These are phyloP conservation scores for Colletotrichum sp. DNA, from an alignment of 2,329 filamentous ascomycete species.

Conservation along the genomic window DNA sequence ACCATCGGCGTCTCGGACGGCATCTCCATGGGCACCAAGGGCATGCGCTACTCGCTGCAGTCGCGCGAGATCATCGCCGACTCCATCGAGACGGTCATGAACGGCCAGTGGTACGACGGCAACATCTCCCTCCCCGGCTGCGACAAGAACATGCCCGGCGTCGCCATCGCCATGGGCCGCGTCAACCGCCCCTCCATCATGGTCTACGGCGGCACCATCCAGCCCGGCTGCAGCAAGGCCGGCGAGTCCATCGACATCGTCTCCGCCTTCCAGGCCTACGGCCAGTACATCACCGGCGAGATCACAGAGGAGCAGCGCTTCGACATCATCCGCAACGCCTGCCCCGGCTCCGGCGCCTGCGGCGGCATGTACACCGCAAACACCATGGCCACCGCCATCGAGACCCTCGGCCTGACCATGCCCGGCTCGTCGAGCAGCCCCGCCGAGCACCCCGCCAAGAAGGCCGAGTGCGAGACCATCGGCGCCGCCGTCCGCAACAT, in stretches of 20 bases:
- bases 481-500: conserved; percentile 78
- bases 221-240: conserved; percentile 81
- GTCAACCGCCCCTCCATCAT: conserved; percentile 95
- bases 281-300: conserved; percentile 89
- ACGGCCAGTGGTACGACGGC: conserved; percentile 97
- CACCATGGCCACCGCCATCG: conserved; percentile 92
- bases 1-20: conserved; percentile 97
- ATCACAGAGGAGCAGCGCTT: conserved; percentile 91
- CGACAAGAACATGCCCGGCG: conserved; percentile 99
- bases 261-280: conserved; percentile 97
- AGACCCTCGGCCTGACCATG: conserved; percentile 88
- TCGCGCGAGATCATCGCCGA: conserved; percentile 97
- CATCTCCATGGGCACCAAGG: conserved; percentile 97
- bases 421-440: conserved; percentile 82
- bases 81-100: conserved; percentile 98
- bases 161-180: conserved; percentile 91
- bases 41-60: conserved; percentile 95
- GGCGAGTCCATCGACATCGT: conserved; percentile 90
- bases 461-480: conserved; percentile 73
- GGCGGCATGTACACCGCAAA: conserved; percentile 94
- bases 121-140: conserved; percentile 97
- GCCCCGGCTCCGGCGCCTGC: conserved; percentile 71
- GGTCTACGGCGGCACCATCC: conserved; percentile 96
- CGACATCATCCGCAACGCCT: conserved; percentile 93
- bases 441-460: conserved; percentile 75